These are phyloP conservation scores for Aegilops speltoides DNA, from an alignment of 176 grass and related monocot species.

Conservation along the genomic window DNA sequence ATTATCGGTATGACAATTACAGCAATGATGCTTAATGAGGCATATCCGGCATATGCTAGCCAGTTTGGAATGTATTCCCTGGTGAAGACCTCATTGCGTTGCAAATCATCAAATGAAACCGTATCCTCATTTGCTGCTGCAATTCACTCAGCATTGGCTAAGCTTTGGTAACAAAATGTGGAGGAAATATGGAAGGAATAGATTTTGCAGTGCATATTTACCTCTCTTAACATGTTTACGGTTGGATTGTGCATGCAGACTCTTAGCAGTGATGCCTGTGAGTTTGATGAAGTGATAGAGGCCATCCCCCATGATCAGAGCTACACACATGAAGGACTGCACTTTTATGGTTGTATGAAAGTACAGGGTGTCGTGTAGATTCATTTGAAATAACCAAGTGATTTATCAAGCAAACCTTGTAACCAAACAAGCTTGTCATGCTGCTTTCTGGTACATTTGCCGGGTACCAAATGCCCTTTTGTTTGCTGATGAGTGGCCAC, in stretches of 20 bases:
- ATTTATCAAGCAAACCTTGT: constrained; percentile 64
- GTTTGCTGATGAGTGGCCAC: constrained; percentile 83
- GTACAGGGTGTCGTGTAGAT: background rate
- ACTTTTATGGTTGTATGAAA: background rate
- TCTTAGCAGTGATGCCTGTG: constrained; percentile 46
- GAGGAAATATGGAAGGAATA: background rate
- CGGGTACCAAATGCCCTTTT: constrained; percentile 82
- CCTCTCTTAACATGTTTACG: constrained; percentile 36
- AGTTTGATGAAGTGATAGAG: constrained; percentile 86
- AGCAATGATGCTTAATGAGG: constrained; percentile 40
- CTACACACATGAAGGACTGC: constrained; percentile 78
- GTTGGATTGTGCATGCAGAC: constrained; percentile 37
- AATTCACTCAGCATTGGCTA: background rate
- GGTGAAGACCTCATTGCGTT: constrained; percentile 56
- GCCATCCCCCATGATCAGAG: constrained; percentile 86
- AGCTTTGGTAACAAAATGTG: background rate
- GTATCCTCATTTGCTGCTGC: constrained; percentile 42
- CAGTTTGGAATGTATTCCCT: constrained; percentile 60
- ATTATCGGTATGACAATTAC: constrained; percentile 50
- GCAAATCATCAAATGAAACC: constrained; percentile 36
- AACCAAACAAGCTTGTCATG: constrained; percentile 88
- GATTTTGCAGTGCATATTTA: constrained; percentile 12
- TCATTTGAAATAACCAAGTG: background rate
- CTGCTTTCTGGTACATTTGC: constrained; percentile 57
- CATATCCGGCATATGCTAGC: constrained; percentile 65